Base-by-base conservation (phyloP, 2,329 filamentous ascomycete genomes). In the Xylariaceae sp. region DNA sequence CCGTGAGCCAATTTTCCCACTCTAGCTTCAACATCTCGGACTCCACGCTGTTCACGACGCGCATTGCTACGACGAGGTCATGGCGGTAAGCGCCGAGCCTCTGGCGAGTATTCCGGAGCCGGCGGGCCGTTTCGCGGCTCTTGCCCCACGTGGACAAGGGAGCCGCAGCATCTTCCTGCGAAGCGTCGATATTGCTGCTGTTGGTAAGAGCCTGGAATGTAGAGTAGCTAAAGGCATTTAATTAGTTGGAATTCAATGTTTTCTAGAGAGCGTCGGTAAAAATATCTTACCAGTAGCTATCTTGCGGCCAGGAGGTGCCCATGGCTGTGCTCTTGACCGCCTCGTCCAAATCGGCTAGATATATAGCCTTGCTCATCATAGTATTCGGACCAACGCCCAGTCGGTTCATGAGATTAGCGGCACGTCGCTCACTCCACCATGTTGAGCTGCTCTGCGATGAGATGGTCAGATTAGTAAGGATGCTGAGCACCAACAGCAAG, bases 1-100 rank as follows among this genome's bases (percentile, higher is more conserved):
- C 86, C 2, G 81, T 72, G 32, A 97, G 79, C 91, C 92, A 99
- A 60, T 89, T 88, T 73, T 96, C 91, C 86, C 91, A 99, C 70
- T 96, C 92, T 0, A 87, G 87, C 65, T 84, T 81, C 51, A 97
- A 72, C 69, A 96, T 86, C 70, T 96, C 91, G 55, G 81, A 80
- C 75, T 97, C 94, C 31, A 97, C 84, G 54, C 81, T 86, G 71
- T 97, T 96, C 57, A 97, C 86, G 2, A 96, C 83, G 3, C 91
- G 84, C 75, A 97, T 84, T 4, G 91, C 91, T 4, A 99, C 91
- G 2, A 97, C 74, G 26, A 99, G 76, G 67, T 97, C 91, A 69
- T 99, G 90, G 2, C 94, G 81, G 69, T 96, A 94, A 2, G 83
- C 77, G 0, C 88, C 92, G 0, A 99, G 81, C 29, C 86, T 82